phyloP scores from a whole-genome alignment of 306 rosid species.

The Luffa aegyptiaca region DNA sequence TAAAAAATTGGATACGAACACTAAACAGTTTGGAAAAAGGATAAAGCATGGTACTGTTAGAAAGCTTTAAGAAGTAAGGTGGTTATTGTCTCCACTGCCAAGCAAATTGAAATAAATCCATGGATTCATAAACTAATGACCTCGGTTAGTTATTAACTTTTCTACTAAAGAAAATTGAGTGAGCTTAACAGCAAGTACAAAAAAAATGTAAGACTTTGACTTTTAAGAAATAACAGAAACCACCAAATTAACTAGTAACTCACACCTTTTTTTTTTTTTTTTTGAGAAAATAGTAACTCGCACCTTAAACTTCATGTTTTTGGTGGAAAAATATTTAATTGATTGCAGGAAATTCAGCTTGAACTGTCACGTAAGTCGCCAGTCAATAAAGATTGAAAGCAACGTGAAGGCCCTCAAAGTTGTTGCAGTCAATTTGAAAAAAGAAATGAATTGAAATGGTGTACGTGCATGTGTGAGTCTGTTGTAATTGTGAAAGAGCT shows the following conservation, averaged over 20 bases:
- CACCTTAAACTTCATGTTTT: not conserved
- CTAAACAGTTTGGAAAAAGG: not conserved
- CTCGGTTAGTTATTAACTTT: not conserved
- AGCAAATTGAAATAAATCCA: not conserved
- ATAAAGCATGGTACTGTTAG: not conserved
- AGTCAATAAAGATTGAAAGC: not conserved
- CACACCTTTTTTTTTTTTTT: not conserved
- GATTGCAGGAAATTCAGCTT: not conserved
- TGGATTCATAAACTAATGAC: not conserved
- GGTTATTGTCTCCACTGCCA: not conserved
- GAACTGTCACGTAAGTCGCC: not conserved
- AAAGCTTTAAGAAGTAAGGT: not conserved
- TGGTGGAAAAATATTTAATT: not conserved
- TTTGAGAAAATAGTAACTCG: not conserved
- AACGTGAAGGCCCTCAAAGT: not conserved
- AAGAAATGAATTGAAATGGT: not conserved
- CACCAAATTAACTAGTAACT: not conserved
- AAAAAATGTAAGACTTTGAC: not conserved
- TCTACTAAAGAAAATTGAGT: not conserved
- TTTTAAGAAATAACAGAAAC: not conserved
- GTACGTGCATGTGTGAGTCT: not conserved
- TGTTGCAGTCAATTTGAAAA: not conserved
- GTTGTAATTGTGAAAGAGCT: not conserved
- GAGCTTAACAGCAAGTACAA: not conserved
- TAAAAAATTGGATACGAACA: not conserved